Base-by-base conservation (phyloP, 2,329 filamentous ascomycete species). In the Lanzia echinophila region DNA sequence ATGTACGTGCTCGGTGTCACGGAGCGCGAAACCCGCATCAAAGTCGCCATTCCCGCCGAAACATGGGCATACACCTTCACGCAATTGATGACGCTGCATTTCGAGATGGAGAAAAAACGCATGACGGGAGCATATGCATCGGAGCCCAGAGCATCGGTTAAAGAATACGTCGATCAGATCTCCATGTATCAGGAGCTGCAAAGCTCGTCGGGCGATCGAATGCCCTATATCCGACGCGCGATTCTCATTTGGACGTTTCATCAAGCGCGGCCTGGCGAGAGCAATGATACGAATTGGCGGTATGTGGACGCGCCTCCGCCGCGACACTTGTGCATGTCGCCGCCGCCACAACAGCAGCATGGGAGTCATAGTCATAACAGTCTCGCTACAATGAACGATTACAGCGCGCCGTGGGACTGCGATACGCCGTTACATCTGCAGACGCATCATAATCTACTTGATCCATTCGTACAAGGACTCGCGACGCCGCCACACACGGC, bases 131-230 rank as follows among this genome's bases (percentile, higher is more conserved):
- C 70, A 71, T 63, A 63, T 63, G 6, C 62, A 56, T 15, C 67
- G 67, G 20, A 76, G 31, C 4, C 47, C 39, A 8, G 52, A 53
- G 34, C 17, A 4, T 56, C 76, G 1, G 76, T 77, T 59, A 78
- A 78, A 62, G 79, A 83, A 42, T 72, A 83, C 54, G 75, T 84
- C 49, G 73, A 76, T 59, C 77, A 78, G 66, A 80, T 84, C 44
- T 79, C 79, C 65, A 85, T 85, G 82, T 81, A 83, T 66, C 82
- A 86, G 66, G 82, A 85, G 70, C 74, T 85, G 34, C 83, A 78
- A 75, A 84, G 79, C 3, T 70, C 72, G 12, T 68, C 78, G 3
- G 75, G 75, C 6, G 72, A 74, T 54, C 70, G 61, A 36, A 45
- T 48, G 71, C 61, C 62, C 4, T 84, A 80, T 78, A 75, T 72